phyloP scores from a whole-genome alignment of 768 basidiomycete genomes.

The Cystobasidium ongulense region DNA sequence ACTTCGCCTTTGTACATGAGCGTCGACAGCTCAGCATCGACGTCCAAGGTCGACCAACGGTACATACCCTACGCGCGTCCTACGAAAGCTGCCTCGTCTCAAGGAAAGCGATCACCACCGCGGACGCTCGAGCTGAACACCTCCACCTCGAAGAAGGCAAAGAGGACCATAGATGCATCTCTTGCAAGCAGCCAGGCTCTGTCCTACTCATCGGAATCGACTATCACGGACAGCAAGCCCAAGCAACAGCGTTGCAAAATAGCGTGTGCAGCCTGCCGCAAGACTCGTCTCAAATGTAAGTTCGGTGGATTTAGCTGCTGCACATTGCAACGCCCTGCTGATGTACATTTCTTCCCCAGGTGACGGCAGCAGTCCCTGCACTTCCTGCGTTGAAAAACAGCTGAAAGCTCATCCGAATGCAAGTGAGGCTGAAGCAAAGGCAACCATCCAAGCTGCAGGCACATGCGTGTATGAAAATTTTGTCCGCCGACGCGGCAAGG shows the following conservation, averaged over 20 bases:
- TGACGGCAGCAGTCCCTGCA: conserved; percentile 22
- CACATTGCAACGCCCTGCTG: no score
- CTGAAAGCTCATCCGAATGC: neutral
- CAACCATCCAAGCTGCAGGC: neutral
- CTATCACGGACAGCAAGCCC: neutral
- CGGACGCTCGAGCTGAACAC: neutral
- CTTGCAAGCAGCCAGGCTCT: no score
- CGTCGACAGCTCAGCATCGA: neutral
- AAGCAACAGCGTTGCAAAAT: conserved; percentile 21
- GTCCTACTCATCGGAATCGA: neutral
- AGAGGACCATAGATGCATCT: neutral
- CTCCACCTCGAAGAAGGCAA: neutral
- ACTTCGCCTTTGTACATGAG: neutral
- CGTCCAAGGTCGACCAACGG: neutral
- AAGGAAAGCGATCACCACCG: neutral
- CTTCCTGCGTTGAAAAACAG: conserved; percentile 25
- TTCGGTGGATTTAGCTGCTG: neutral
- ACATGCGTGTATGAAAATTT: conserved; percentile 15
- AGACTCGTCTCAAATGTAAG: conserved; percentile 30
- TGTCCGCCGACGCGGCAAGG: conserved; percentile 19
- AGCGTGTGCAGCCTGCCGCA: conserved; percentile 21
- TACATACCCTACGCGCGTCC: conserved; percentile 7
- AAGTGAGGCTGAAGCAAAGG: neutral
- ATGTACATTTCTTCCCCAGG: neutral
- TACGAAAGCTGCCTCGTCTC: neutral